Conservation (phyloP, 164 flowering plant species). For the Nymphaea thermarum region DNA sequence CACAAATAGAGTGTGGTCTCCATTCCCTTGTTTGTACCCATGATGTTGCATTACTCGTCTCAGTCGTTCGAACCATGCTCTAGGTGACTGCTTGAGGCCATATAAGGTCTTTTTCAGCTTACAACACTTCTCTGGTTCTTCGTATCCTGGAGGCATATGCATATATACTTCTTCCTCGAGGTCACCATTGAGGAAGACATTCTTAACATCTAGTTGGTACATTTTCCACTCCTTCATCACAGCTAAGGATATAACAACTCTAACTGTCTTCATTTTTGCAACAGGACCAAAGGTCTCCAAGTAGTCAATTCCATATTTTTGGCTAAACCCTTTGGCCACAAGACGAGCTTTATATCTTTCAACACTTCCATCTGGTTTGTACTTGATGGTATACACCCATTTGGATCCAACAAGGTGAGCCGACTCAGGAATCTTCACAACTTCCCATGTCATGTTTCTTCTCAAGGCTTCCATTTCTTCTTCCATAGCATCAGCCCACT, state of each 20-base stretch:
- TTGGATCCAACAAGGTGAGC: not conserved
- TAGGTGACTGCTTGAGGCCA: constrained; percentile 1
- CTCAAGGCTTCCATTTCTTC: not conserved
- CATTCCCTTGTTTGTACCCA: not conserved
- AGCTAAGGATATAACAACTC: not conserved
- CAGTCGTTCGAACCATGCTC: not conserved
- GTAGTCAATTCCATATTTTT: not conserved
- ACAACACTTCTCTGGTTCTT: not conserved
- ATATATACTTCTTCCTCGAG: not conserved
- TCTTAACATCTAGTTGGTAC: not conserved
- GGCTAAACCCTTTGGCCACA: constrained; percentile 3
- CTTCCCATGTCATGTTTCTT: not conserved
- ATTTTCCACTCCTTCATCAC: not conserved
- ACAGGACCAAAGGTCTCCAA: not conserved
- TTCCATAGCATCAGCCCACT: not conserved
- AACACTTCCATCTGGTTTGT: not conserved
- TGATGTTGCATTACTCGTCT: not conserved
- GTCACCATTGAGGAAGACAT: not conserved
- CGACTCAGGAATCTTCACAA: not conserved
- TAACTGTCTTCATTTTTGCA: not conserved
- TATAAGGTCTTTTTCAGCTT: constrained; percentile 2
- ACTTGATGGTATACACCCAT: constrained; percentile 1
- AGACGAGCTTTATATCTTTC: constrained; percentile 2
- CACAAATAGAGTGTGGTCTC: not conserved
- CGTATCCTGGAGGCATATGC: not conserved